Base-by-base conservation (phyloP, 129 eudicot species). In the Tanacetum coccineum region DNA sequence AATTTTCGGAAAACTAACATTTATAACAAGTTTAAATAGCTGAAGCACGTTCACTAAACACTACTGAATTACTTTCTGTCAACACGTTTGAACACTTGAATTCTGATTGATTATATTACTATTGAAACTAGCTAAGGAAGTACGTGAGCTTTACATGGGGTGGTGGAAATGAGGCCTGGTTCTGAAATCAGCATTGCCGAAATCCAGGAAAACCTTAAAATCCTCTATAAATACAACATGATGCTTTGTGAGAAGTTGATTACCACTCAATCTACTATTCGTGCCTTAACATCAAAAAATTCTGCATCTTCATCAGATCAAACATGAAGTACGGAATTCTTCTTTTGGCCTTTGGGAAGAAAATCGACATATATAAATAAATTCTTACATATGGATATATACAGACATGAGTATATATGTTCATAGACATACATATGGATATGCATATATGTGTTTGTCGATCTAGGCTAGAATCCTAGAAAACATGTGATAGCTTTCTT, bases 221-320 rank as follows among this genome's bases (percentile, higher is more conserved):
- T 61, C 13, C 68, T 90, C 25, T 87, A 64, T 18, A 84, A 90
- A 52, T 87, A 87, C 71, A 87, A 84, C 62, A 74, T 59, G 54
- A 74, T 82, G 74, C 77, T 90, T 64, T 78, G 86, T 49, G 91
- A 90, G 54, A 80, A 79, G 72, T 26, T 90, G 72, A 71, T 65
- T 6, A 66, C 55, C 46, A 79, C 89, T 26, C 89, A 77, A 64
- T 77, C 87, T 32, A 74, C 69, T 78, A 81, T 89, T 39, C 66
- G 56, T 70, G 84, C 72, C 48, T 58, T 84, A 64, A 76, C 81
- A 68, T 66, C 80, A 32, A 80, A 80, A 25, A 64, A 61, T 21
- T 52, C 78, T 40, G 56, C 73, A 40, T 36, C 71, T 49, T 49
- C 48, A 44, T 44, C 48, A 44, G 48, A 44, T 44, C 48, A 44